Percentiles rank a stretch among this genome's conserved stretches.
phyloP scores from a whole-genome alignment of 495 filamentous ascomycete genomes.

The Penicillium silybi region DNA sequence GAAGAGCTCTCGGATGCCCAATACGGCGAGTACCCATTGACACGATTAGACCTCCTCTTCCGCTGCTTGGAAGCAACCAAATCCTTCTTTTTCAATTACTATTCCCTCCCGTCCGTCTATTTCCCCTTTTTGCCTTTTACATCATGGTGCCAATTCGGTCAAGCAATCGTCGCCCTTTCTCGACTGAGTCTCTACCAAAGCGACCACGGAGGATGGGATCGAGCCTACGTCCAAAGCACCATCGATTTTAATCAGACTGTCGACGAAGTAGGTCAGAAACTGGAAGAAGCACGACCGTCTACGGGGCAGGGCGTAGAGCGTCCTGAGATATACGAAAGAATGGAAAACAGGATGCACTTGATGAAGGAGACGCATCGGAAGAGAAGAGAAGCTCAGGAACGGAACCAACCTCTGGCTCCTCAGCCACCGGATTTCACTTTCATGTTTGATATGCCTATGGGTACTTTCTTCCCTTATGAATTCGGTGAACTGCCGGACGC shows the following conservation, averaged over 20 bases:
- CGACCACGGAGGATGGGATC: conserved; percentile 15
- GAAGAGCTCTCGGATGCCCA: conserved; percentile 10
- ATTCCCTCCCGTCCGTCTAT: conserved; percentile 15
- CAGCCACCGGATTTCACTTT: conserved; percentile 8
- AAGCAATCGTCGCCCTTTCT: conserved; percentile 27
- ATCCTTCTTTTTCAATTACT: conserved; percentile 24
- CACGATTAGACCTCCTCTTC: conserved; percentile 23
- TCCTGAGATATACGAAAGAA: conserved; percentile 13
- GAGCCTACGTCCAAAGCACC: conserved; percentile 14
- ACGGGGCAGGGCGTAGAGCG: neutral
- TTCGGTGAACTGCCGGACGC: neutral
- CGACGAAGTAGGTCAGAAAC: conserved; percentile 3
- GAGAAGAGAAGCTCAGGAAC: conserved; percentile 8
- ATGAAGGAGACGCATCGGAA: conserved; percentile 18
- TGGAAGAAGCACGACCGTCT: conserved; percentile 5
- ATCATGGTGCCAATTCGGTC: conserved; percentile 21
- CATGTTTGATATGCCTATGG: conserved; percentile 11
- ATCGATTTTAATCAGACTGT: conserved; percentile 12
- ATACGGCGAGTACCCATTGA: conserved; percentile 7
- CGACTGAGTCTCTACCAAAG: conserved; percentile 27
- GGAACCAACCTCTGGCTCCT: neutral
- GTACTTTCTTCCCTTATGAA: conserved; percentile 14
- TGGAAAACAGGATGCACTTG: neutral
- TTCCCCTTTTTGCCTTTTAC: conserved; percentile 22
- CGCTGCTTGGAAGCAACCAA: conserved; percentile 25